Evolutionary conservation across 495 filamentous ascomycete species (phyloP), one percentile per base, ranked within the genome.

Genomic region (Apiosordaria backusii): DNA sequence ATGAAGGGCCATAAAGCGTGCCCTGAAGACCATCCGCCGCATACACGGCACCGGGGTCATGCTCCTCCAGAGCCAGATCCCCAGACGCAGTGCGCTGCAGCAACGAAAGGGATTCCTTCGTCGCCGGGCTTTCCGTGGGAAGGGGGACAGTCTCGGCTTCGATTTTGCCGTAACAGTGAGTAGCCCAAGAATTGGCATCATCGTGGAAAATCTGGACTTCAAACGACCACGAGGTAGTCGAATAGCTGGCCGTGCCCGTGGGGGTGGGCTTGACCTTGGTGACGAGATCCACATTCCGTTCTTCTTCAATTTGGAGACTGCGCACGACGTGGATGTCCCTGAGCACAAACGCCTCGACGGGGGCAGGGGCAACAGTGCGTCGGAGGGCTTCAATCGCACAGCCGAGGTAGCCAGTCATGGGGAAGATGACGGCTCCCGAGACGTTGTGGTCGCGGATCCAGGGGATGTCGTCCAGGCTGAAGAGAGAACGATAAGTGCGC

Each of bases 401-500:
- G 19, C n/a, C n/a, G 52, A 55, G 52, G 52, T 55, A 55, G n/a
- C n/a, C 52, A 4, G 52, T 55, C 52, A 55, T 55, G 52, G 52
- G 52, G 22, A 55, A 55, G n/a, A 55, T 55, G 22, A 55, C 52
- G 52, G 18, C 52, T 19, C 52, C 52, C 2, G n/a, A 19, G 52
- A 55, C 52, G 22, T 55, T 55, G 18, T 55, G 52, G 52, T 55
- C 52, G n/a, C 52, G n/a, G 52, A 55, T 55, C 52, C 52, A 55
- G n/a, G 52, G 52, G n/a, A 55, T 19, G n/a, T 55, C 52, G 22
- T 55, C 52, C 5, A 55, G 52, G 22, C n/a, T 55, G 52, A 55
- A 55, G 52, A 55, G 52, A 6, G n/a, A 23, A 6, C 52, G n/a
- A n/a, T 55, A 55, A 2, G 52, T 23, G 13, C 52, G 52, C 52